Conservation (phyloP, 208 protist species). For the Leishmania mexicana region DNA sequence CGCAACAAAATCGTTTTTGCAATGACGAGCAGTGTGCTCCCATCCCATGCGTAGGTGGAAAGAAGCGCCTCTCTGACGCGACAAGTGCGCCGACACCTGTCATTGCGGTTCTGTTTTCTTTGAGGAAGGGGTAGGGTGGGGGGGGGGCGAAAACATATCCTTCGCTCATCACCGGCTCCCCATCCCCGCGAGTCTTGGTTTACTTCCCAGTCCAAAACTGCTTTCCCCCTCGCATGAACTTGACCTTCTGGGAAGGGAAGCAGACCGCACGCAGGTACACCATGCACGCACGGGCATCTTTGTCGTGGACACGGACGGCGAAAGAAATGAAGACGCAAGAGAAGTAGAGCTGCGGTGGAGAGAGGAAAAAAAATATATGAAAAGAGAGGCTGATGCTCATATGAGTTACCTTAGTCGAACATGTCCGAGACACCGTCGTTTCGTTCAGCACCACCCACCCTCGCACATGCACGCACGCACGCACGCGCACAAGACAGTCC, state of each 20-base stretch:
- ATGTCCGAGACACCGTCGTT: conserved; percentile 4
- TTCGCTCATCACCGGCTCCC: neutral
- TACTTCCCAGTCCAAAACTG: neutral
- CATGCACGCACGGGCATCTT: neutral
- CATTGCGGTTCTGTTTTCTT: conserved; percentile 1
- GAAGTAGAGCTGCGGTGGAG: conserved; percentile 1
- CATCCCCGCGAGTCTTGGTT: neutral
- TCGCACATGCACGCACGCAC: neutral
- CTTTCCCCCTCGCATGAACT: neutral
- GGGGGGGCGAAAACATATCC: neutral
- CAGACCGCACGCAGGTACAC: neutral
- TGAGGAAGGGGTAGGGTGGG: neutral
- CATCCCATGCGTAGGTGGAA: neutral
- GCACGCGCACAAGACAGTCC: neutral
- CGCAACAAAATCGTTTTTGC: neutral
- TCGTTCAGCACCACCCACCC: neutral
- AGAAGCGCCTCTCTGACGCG: neutral
- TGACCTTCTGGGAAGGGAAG: conserved; percentile 1
- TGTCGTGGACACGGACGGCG: neutral
- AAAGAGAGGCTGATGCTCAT: conserved; percentile 1
- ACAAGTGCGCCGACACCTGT: neutral
- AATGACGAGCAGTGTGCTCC: neutral
- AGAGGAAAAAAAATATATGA: conserved; percentile 3
- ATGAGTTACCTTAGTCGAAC: conserved; percentile 9
- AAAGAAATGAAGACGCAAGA: neutral